Conservation (phyloP, 2,329 filamentous ascomycete species). For the Phoma sp. region DNA sequence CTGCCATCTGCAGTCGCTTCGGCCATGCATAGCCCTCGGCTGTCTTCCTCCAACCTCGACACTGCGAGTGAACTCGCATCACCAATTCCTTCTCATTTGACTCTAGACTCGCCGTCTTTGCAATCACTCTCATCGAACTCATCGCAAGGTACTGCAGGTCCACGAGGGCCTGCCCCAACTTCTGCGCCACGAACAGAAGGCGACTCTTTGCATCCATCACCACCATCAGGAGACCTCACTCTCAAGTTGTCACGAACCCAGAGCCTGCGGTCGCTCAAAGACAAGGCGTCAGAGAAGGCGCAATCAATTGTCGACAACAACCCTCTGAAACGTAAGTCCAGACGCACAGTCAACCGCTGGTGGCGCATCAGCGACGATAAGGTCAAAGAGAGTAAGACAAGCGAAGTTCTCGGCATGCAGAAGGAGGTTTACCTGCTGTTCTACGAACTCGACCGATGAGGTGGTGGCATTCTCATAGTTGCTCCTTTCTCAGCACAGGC, state of each 20-base stretch:
- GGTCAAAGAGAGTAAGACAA: constrained; percentile 90
- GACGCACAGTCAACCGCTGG: constrained; percentile 76
- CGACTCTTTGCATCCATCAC: constrained; percentile 25
- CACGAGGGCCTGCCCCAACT: constrained; percentile 36
- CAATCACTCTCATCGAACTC: constrained; percentile 45
- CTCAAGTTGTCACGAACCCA: constrained; percentile 32
- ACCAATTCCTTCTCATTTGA: constrained; percentile 29
- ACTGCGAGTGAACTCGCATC: constrained; percentile 32
- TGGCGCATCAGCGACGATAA: constrained; percentile 99
- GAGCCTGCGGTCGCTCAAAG: constrained; percentile 40
- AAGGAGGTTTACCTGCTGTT: constrained; percentile 95
- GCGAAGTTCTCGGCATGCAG: constrained; percentile 90
- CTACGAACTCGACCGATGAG: constrained; percentile 75
- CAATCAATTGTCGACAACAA: constrained; percentile 53
- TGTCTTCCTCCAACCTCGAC: constrained; percentile 44
- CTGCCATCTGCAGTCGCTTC: constrained; percentile 51
- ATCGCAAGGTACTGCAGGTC: constrained; percentile 27
- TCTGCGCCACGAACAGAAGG: constrained; percentile 41
- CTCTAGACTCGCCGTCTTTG: constrained; percentile 39
- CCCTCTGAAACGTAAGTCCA: constrained; percentile 59
- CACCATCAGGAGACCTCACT: constrained; percentile 22
- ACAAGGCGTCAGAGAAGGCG: constrained; percentile 38
- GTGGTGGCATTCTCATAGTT: background rate
- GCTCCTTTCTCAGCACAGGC: background rate
- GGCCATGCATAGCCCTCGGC: constrained; percentile 54